These are phyloP conservation scores for Phytophthora quininea DNA, from an alignment of 352 stramenopile species.

Conservation along the genomic window DNA sequence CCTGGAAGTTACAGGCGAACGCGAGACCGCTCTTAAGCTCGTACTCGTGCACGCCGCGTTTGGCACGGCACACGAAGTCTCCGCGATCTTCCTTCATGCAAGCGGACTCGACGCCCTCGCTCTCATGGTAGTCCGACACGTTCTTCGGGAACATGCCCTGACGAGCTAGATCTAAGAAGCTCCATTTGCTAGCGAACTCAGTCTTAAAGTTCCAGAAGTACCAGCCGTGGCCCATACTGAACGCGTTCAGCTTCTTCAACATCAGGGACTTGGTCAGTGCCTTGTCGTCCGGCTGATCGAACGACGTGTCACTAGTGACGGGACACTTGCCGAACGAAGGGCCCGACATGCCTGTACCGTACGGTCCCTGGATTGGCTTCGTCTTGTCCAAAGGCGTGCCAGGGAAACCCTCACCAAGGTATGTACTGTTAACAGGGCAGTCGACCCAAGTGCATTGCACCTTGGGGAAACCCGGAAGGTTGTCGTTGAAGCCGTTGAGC, in stretches of 20 bases:
- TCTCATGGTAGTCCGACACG: slow-evolving; percentile 66
- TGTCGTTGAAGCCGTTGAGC: slow-evolving; percentile 90
- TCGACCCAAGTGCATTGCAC: slow-evolving; percentile 86
- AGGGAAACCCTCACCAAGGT: slow-evolving; percentile 91
- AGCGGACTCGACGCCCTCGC: slow-evolving; percentile 61
- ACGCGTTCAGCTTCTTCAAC: slow-evolving; percentile 93
- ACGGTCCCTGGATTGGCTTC: slow-evolving; percentile 89
- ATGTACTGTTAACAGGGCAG: slow-evolving; percentile 87
- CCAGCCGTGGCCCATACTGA: slow-evolving; percentile 91
- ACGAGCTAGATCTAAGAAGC: slow-evolving; percentile 81
- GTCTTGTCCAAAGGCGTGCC: slow-evolving; percentile 90
- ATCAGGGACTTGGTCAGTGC: slow-evolving; percentile 80
- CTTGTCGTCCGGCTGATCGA: slow-evolving; percentile 83
- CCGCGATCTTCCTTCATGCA: slow-evolving; percentile 77
- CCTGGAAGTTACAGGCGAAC: slow-evolving; percentile 66
- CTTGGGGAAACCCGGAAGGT: slow-evolving; percentile 93
- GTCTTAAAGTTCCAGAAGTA: slow-evolving; percentile 98
- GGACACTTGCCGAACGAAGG: slow-evolving; percentile 92
- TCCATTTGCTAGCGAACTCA: slow-evolving; percentile 91
- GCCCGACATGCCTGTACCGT: slow-evolving; percentile 81
- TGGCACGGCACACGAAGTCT: slow-evolving; percentile 76
- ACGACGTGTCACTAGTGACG: slow-evolving; percentile 81
- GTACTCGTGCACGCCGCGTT: slow-evolving; percentile 73
- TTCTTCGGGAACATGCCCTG: slow-evolving; percentile 79
- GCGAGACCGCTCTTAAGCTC: slow-evolving; percentile 69